Conservation (phyloP, 441 rosid species). For the Gossypium davidsonii region DNA sequence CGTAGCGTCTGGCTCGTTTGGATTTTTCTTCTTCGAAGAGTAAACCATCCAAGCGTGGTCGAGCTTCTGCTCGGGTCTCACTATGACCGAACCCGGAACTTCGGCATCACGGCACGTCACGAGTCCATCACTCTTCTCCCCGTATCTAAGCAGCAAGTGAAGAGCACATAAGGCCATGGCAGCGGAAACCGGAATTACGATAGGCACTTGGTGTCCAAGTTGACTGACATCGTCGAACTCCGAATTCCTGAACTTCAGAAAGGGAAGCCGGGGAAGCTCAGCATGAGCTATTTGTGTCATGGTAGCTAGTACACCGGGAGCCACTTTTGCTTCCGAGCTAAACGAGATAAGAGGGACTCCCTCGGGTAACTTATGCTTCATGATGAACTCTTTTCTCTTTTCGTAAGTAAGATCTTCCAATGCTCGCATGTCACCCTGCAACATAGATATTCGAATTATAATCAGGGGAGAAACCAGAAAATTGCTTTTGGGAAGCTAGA, state of each 20-base stretch:
- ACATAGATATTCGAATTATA: neutral
- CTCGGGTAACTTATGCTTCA: slow-evolving; percentile 49
- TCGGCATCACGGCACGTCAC: slow-evolving; percentile 62
- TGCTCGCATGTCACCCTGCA: slow-evolving; percentile 61
- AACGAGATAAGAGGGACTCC: slow-evolving; percentile 52
- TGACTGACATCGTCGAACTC: slow-evolving; percentile 21
- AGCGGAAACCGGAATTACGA: slow-evolving; percentile 53
- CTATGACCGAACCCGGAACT: slow-evolving; percentile 58
- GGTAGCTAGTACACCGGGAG: slow-evolving; percentile 52
- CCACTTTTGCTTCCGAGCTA: slow-evolving; percentile 44
- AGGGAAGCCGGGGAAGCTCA: slow-evolving; percentile 59
- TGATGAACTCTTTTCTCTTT: slow-evolving; percentile 47
- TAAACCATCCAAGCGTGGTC: slow-evolving; percentile 70
- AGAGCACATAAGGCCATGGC: slow-evolving; percentile 60
- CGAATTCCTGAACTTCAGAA: slow-evolving; percentile 21
- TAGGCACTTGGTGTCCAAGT: slow-evolving; percentile 44
- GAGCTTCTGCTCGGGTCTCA: slow-evolving; percentile 46
- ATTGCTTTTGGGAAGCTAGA: too few relatives aligned
- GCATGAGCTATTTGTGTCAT: slow-evolving; percentile 63
- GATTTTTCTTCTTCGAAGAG: slow-evolving; percentile 36
- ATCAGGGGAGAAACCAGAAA: too few relatives aligned
- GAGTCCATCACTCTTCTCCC: slow-evolving; percentile 62
- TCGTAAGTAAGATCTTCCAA: slow-evolving; percentile 64
- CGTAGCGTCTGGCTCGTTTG: slow-evolving; percentile 37
- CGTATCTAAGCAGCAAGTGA: slow-evolving; percentile 57